Evolutionary conservation across 2,329 filamentous ascomycete genomes (phyloP).

Genomic region (Colletotrichum filicis): DNA sequence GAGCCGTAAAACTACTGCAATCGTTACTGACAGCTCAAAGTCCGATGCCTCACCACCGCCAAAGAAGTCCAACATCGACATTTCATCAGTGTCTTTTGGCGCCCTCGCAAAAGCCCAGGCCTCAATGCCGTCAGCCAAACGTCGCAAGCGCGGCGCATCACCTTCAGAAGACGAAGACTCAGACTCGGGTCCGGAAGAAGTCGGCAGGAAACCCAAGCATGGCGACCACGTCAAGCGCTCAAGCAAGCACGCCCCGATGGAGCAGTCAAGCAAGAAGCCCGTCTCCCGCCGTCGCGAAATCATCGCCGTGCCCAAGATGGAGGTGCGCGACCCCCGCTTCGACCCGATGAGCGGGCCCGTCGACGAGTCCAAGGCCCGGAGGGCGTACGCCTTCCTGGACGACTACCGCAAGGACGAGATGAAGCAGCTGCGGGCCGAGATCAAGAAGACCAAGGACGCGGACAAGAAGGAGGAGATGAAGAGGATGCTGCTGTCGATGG

Average conservation of each 20-base stretch:
- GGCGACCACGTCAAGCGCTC: slow-evolving; percentile 53
- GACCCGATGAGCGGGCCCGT: slow-evolving; percentile 67
- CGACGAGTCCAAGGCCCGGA: slow-evolving; percentile 70
- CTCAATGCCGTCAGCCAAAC: slow-evolving; percentile 59
- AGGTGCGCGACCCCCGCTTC: slow-evolving; percentile 87
- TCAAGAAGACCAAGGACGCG: slow-evolving; percentile 74
- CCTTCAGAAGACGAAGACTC: slow-evolving; percentile 41
- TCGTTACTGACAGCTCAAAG: slow-evolving; percentile 42
- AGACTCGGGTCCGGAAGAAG: slow-evolving; percentile 44
- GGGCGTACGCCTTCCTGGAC: slow-evolving; percentile 88
- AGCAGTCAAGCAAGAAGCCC: slow-evolving; percentile 83
- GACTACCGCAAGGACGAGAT: slow-evolving; percentile 90
- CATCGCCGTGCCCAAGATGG: slow-evolving; percentile 68
- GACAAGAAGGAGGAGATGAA: slow-evolving; percentile 76
- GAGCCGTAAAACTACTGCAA: not conserved
- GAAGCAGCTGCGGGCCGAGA: slow-evolving; percentile 73
- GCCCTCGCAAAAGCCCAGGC: slow-evolving; percentile 90
- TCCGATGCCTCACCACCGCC: slow-evolving; percentile 32
- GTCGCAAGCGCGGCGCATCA: slow-evolving; percentile 42
- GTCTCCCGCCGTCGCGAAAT: slow-evolving; percentile 85
- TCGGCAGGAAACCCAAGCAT: slow-evolving; percentile 40
- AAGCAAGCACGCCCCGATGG: slow-evolving; percentile 90
- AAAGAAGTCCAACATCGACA: slow-evolving; percentile 51
- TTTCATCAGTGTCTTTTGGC: slow-evolving; percentile 82
- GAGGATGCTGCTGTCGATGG: slow-evolving; percentile 79